Evolutionary conservation across 306 rosid genomes (phyloP).

Genomic region (Clitoria ternatea): DNA sequence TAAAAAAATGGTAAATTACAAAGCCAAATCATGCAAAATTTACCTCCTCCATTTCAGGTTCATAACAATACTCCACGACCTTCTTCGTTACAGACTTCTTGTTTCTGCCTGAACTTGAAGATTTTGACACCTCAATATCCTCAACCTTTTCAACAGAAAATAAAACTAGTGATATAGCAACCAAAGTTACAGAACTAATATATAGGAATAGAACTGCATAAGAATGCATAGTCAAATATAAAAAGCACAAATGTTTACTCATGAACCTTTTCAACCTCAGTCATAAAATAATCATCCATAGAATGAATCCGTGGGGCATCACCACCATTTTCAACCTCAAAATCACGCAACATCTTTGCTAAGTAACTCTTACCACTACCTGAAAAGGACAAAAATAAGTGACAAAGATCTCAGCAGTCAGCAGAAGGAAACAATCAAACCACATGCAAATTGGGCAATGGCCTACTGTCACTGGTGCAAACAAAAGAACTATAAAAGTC

Average conservation of each 20-base stretch:
- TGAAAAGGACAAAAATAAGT: constrained; percentile 30
- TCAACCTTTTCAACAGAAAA: constrained; percentile 53
- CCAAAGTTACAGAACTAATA: not conserved
- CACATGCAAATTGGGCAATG: not conserved
- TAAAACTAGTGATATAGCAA: constrained; percentile 21
- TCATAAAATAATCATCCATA: constrained; percentile 96
- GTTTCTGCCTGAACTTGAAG: constrained; percentile 68
- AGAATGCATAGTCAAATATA: not conserved
- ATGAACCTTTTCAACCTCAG: constrained; percentile 94
- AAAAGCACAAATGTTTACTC: constrained; percentile 3
- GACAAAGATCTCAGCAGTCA: constrained; percentile 2
- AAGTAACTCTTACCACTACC: constrained; percentile 98
- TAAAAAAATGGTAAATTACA: not conserved
- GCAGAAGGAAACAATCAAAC: constrained; percentile 18
- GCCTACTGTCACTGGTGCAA: not conserved
- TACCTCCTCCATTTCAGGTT: constrained; percentile 99
- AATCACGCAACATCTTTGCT: constrained; percentile 92
- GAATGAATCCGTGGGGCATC: constrained; percentile 94
- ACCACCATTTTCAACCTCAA: constrained; percentile 89
- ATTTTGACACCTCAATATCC: constrained; percentile 57
- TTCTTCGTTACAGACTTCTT: constrained; percentile 71
- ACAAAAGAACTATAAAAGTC: not conserved
- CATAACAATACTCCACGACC: constrained; percentile 97
- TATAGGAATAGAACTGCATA: constrained; percentile 3
- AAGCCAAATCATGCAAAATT: constrained; percentile 2